Conservation (phyloP, 768 basidiomycete genomes). For the Termitomyces sp. region DNA sequence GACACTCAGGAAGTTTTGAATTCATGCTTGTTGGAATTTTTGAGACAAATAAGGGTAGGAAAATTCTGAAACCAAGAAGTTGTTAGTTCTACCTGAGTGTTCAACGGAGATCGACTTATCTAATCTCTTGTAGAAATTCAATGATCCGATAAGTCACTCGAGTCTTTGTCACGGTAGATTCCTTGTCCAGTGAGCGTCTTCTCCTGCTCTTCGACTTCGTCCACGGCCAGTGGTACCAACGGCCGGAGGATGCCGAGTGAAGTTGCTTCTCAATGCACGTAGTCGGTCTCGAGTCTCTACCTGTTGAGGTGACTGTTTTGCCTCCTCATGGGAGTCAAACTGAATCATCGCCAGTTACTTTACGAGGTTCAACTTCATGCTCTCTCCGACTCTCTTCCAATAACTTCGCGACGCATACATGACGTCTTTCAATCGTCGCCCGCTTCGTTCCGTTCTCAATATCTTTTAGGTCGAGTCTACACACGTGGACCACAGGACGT, state of each 20-base stretch:
- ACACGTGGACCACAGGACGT: slow-evolving; percentile 10
- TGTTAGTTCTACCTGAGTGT: too few species aligned
- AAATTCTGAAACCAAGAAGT: too few species aligned
- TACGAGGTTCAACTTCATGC: slow-evolving; percentile 75
- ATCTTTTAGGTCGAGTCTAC: slow-evolving; percentile 39
- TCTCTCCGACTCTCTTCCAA: slow-evolving; percentile 58
- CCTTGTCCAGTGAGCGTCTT: background rate
- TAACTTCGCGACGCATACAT: slow-evolving; percentile 47
- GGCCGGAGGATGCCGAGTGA: background rate
- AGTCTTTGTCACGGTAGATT: background rate
- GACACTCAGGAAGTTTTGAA: too few species aligned
- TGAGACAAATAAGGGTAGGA: background rate
- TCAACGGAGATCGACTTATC: background rate
- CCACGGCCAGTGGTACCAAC: background rate
- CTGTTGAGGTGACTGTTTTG: slow-evolving; percentile 32
- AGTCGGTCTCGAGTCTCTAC: slow-evolving; percentile 25
- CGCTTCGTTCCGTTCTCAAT: slow-evolving; percentile 56
- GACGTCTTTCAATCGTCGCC: slow-evolving; percentile 52
- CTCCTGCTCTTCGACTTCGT: background rate
- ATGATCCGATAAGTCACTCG: background rate
- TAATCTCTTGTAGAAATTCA: background rate
- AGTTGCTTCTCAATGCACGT: background rate
- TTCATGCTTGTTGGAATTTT: too few species aligned
- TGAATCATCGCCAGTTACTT: slow-evolving; percentile 48
- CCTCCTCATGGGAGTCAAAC: background rate